Percentiles rank a stretch among this genome's conserved stretches.
phyloP scores from a whole-genome alignment of 2,329 filamentous ascomycete genomes.

The Colletotrichum sojae region DNA sequence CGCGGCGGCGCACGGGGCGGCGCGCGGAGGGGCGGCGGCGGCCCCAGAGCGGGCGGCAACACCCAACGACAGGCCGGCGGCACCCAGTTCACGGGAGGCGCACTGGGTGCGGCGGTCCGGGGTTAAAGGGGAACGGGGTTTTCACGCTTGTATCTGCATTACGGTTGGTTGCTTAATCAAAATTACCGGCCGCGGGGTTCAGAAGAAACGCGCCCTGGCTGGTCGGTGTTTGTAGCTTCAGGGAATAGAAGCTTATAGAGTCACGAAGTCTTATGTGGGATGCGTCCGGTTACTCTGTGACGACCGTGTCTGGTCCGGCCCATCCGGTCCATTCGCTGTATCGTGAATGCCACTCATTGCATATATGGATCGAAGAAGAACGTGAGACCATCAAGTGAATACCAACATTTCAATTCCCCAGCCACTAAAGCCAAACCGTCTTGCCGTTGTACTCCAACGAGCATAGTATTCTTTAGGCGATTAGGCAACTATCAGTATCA shows the following conservation, averaged over 20 bases:
- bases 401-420: background rate
- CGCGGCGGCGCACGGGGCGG: conserved; percentile 77
- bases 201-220: conserved; percentile 34
- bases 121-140: conserved; percentile 58
- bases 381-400: no score
- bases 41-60: conserved; percentile 70
- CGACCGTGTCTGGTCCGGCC: no score
- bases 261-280: conserved; percentile 16
- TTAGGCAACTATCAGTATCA: no score
- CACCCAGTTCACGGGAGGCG: conserved; percentile 86
- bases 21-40: conserved; percentile 72
- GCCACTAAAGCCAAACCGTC: background rate
- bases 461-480: no score
- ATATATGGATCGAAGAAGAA: no score
- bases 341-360: no score
- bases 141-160: conserved; percentile 43
- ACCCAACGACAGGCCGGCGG: conserved; percentile 78
- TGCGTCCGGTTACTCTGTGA: background rate
- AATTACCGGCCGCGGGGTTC: conserved; percentile 42
- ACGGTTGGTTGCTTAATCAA: conserved; percentile 42
- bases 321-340: no score
- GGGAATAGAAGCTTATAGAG: conserved; percentile 43
- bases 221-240: conserved; percentile 43
- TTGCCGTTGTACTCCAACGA: no score
- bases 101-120: conserved; percentile 78